A percentile compares a stretch with the other conserved stretches of the same genome.
phyloP scores from a whole-genome alignment of 345 rosid genomes.

The Brassica incana region DNA sequence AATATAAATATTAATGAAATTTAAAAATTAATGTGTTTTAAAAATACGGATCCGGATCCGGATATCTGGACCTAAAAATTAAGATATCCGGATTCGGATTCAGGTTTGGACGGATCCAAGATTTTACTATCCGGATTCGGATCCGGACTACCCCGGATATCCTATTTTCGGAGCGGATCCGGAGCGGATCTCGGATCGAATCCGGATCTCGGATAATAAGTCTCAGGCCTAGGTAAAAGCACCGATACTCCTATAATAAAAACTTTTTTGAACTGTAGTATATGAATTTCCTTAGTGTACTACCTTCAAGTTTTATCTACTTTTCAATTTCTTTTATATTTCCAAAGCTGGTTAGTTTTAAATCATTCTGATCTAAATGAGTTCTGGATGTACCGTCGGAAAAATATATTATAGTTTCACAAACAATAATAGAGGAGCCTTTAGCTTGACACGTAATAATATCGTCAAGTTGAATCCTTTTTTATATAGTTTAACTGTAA shows the following conservation, averaged over 20 bases:
- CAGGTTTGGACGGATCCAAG: too few species aligned
- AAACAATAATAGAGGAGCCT: not conserved
- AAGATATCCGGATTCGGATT: too few species aligned
- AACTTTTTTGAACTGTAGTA: not conserved
- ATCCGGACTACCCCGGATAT: too few species aligned
- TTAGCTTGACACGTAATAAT: conserved; percentile 4
- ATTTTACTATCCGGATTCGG: too few species aligned
- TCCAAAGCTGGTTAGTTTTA: not conserved
- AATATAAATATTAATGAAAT: too few species aligned
- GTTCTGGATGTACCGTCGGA: not conserved
- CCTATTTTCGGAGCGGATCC: too few species aligned
- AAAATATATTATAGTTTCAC: not conserved
- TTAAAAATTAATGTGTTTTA: too few species aligned
- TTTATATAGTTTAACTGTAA: not conserved
- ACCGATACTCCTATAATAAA: conserved; percentile 4
- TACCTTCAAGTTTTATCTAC: conserved; percentile 11
- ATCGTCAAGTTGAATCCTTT: not conserved
- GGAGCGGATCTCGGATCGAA: too few species aligned
- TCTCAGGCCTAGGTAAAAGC: too few species aligned
- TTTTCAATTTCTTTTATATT: not conserved
- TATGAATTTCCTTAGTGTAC: not conserved
- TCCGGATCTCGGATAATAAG: too few species aligned
- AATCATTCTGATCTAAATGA: conserved; percentile 1
- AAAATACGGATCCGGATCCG: too few species aligned
- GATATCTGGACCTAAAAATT: too few species aligned